Evolutionary conservation across 306 rosid genomes (phyloP).

Genomic region (Canavalia gladiata): DNA sequence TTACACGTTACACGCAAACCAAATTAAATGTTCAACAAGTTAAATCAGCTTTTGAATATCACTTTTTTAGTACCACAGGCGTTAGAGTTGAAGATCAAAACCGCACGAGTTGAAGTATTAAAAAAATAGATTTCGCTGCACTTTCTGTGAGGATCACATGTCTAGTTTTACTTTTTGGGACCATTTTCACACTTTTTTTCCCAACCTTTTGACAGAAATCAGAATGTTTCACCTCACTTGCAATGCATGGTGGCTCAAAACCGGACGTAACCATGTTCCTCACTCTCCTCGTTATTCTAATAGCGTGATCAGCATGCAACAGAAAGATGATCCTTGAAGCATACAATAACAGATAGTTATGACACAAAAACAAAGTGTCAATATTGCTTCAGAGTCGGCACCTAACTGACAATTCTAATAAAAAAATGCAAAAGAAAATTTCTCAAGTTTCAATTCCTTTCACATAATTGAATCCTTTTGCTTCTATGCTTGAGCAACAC

Average conservation of each 20-base stretch:
- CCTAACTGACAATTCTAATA: slow-evolving; percentile 14
- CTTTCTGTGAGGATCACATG: neutral
- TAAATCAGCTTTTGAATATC: neutral
- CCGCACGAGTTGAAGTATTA: too few species aligned
- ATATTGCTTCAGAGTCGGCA: slow-evolving; percentile 42
- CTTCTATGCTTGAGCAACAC: slow-evolving; percentile 53
- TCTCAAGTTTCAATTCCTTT: slow-evolving; percentile 36
- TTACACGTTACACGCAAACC: neutral
- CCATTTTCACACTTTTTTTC: slow-evolving; percentile 3
- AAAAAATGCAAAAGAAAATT: slow-evolving; percentile 20
- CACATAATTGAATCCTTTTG: slow-evolving; percentile 38
- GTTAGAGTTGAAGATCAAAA: too few species aligned
- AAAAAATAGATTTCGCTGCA: neutral
- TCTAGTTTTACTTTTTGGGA: slow-evolving; percentile 8
- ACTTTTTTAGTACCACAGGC: neutral
- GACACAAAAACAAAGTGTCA: slow-evolving; percentile 20
- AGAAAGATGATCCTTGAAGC: slow-evolving; percentile 48
- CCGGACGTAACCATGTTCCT: slow-evolving; percentile 48
- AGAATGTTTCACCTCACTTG: slow-evolving; percentile 43
- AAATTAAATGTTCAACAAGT: slow-evolving; percentile 1
- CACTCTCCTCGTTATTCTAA: slow-evolving; percentile 40
- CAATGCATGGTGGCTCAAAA: slow-evolving; percentile 43
- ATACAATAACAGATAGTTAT: slow-evolving; percentile 37
- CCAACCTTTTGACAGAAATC: slow-evolving; percentile 40
- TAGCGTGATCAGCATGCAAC: slow-evolving; percentile 63